Percentiles rank a stretch among this genome's conserved stretches.
These are phyloP conservation scores for Salinomyces thailandicus DNA, from an alignment of 2,329 filamentous ascomycete species.

Conservation along the genomic window DNA sequence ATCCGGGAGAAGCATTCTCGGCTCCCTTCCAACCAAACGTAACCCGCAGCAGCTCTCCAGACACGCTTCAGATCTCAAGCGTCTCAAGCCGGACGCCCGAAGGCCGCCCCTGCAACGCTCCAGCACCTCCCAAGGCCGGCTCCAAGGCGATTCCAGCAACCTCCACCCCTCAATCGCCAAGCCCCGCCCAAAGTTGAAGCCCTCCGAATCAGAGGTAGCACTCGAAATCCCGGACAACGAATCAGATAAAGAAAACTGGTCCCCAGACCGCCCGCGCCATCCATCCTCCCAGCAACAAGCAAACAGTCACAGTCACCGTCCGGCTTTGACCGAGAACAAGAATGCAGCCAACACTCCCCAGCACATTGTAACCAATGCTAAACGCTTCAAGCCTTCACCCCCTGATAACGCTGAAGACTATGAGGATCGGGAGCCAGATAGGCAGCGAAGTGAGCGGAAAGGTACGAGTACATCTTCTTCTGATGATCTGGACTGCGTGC, in stretches of 20 bases:
- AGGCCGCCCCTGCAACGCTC: slow-evolving; percentile 23
- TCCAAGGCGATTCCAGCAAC: slow-evolving; percentile 13
- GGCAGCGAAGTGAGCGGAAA: slow-evolving; percentile 45
- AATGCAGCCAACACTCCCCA: slow-evolving; percentile 8
- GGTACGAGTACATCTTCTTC: slow-evolving; percentile 31
- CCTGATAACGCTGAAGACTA: slow-evolving; percentile 39
- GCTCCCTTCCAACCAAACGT: slow-evolving; percentile 52
- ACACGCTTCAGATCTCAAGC: slow-evolving; percentile 18
- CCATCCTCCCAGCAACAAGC: neutral
- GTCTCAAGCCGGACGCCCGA: slow-evolving; percentile 39
- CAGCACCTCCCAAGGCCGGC: slow-evolving; percentile 22
- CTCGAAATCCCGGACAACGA: slow-evolving; percentile 51
- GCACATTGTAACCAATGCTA: neutral
- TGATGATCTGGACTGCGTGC: slow-evolving; percentile 74
- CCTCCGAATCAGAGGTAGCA: slow-evolving; percentile 18
- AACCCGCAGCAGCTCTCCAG: slow-evolving; percentile 38
- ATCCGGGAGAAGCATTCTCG: slow-evolving; percentile 44
- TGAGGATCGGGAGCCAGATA: slow-evolving; percentile 62
- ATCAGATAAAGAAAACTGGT: slow-evolving; percentile 94
- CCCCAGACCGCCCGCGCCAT: slow-evolving; percentile 36
- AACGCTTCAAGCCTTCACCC: neutral
- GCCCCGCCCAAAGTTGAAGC: slow-evolving; percentile 18
- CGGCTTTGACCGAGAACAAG: slow-evolving; percentile 10
- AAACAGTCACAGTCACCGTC: neutral
- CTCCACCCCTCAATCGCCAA: slow-evolving; percentile 3